Evolutionary conservation across 2,329 filamentous ascomycete genomes (phyloP).

Genomic region (Ceratocystis ficicola): DNA sequence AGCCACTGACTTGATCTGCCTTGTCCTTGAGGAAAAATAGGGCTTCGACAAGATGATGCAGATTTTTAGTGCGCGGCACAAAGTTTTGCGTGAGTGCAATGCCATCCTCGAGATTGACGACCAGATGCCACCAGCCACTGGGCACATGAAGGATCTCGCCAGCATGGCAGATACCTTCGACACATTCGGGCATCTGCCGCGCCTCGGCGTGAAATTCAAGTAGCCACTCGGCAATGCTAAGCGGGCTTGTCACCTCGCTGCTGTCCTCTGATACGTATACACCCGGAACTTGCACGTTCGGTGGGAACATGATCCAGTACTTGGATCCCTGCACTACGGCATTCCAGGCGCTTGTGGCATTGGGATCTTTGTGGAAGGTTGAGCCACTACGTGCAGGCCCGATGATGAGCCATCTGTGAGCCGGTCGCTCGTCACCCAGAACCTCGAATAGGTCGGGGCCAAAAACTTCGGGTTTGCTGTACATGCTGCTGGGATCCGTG

Average conservation of each 20-base stretch:
- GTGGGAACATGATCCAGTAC: conserved; percentile 98
- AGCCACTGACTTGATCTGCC: conserved; percentile 76
- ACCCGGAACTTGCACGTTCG: conserved; percentile 64
- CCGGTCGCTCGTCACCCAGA: conserved; percentile 64
- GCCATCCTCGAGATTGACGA: conserved; percentile 73
- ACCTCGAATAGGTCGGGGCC: conserved; percentile 75
- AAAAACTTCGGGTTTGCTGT: conserved; percentile 75
- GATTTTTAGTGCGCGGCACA: conserved; percentile 51
- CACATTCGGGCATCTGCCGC: conserved; percentile 59
- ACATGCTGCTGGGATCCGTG: conserved; percentile 41
- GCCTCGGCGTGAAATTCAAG: conserved; percentile 80
- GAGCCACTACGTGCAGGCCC: conserved; percentile 78
- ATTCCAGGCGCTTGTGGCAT: conserved; percentile 77
- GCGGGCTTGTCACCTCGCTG: conserved; percentile 82
- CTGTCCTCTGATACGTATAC: conserved; percentile 83
- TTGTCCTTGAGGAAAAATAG: conserved; percentile 72
- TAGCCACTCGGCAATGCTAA: conserved; percentile 95
- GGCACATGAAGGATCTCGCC: conserved; percentile 90
- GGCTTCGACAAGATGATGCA: conserved; percentile 56
- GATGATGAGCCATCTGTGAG: conserved; percentile 85
- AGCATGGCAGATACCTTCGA: conserved; percentile 70
- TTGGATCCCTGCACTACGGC: conserved; percentile 80
- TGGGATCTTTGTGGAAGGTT: conserved; percentile 82
- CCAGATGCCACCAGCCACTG: conserved; percentile 92
- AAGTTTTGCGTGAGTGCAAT: conserved; percentile 95